Percentiles rank a stretch among this genome's conserved stretches.
These are phyloP conservation scores for Artemisia argyi DNA, from an alignment of 129 eudicot genomes.

Conservation along the genomic window DNA sequence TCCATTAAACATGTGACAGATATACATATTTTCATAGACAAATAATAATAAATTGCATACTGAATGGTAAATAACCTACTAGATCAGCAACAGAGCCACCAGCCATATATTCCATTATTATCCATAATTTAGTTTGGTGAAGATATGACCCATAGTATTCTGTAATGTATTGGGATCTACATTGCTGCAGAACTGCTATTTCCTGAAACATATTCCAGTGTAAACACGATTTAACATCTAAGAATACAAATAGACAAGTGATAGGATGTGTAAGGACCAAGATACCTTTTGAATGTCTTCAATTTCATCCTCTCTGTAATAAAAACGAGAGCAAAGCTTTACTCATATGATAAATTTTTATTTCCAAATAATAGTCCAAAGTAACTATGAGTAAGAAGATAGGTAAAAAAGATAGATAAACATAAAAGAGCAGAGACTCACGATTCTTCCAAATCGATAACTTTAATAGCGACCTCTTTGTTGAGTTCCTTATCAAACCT, in stretches of 20 bases:
- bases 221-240: slow-evolving; percentile 6
- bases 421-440: slow-evolving; percentile 46
- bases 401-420: slow-evolving; percentile 4
- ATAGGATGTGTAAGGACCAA: slow-evolving; percentile 1
- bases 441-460: slow-evolving; percentile 99
- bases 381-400: neutral
- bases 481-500: slow-evolving; percentile 88
- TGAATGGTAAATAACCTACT: slow-evolving; percentile 50
- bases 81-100: slow-evolving; percentile 99
- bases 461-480: slow-evolving; percentile 93
- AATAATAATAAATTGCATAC: neutral
- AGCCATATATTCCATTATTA: slow-evolving; percentile 99
- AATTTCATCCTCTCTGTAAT: slow-evolving; percentile 93
- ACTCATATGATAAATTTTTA: neutral
- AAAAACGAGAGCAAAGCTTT: slow-evolving; percentile 19
- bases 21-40: neutral
- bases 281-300: slow-evolving; percentile 96
- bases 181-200: slow-evolving; percentile 90
- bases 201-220: slow-evolving; percentile 54
- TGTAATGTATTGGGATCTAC: slow-evolving; percentile 91
- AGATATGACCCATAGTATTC: slow-evolving; percentile 92
- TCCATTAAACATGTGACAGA: neutral
- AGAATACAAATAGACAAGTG: neutral
- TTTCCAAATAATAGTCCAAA: slow-evolving; percentile 12
- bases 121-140: slow-evolving; percentile 92